Evolutionary conservation across 106 monocot species (phyloP).

Genomic region (Allium sativum): DNA sequence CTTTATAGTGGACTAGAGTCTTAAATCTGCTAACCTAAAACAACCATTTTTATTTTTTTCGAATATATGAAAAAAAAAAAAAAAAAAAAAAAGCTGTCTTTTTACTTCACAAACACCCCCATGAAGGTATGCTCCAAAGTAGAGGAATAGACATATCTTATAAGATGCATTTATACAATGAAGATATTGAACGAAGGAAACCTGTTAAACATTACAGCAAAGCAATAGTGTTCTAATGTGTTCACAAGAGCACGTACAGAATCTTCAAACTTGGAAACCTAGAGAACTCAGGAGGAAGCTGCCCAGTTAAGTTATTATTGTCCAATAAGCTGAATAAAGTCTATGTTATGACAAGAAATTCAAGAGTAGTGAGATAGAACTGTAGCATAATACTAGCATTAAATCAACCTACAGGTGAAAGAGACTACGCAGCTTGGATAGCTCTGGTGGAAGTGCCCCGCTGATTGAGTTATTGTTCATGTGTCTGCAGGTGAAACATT

Average conservation of each 20-base stretch:
- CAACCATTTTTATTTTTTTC: too few relatives aligned
- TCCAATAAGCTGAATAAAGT: slow-evolving; percentile 66
- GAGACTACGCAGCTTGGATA: slow-evolving; percentile 49
- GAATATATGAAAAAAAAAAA: too few relatives aligned
- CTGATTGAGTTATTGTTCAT: slow-evolving; percentile 99
- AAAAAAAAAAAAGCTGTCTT: too few relatives aligned
- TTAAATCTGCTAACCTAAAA: too few relatives aligned
- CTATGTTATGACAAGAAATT: not conserved
- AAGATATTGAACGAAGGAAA: too few relatives aligned
- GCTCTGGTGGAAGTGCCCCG: slow-evolving; percentile 75
- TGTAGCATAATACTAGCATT: too few relatives aligned
- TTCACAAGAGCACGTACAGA: slow-evolving; percentile 47
- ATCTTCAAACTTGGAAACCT: slow-evolving; percentile 44
- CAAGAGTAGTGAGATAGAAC: too few relatives aligned
- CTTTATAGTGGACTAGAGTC: too few relatives aligned
- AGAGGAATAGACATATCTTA: not conserved
- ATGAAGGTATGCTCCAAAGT: not conserved
- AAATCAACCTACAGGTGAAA: slow-evolving; percentile 59
- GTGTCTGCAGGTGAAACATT: slow-evolving; percentile 39
- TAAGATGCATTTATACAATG: not conserved
- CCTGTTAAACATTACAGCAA: not conserved
- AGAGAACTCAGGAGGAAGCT: slow-evolving; percentile 59
- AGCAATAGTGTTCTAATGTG: not conserved
- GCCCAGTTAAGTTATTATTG: slow-evolving; percentile 85
- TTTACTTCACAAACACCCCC: too few relatives aligned